Conservation (phyloP, 2,329 filamentous ascomycete genomes). For the Cladophialophora exuberans region DNA sequence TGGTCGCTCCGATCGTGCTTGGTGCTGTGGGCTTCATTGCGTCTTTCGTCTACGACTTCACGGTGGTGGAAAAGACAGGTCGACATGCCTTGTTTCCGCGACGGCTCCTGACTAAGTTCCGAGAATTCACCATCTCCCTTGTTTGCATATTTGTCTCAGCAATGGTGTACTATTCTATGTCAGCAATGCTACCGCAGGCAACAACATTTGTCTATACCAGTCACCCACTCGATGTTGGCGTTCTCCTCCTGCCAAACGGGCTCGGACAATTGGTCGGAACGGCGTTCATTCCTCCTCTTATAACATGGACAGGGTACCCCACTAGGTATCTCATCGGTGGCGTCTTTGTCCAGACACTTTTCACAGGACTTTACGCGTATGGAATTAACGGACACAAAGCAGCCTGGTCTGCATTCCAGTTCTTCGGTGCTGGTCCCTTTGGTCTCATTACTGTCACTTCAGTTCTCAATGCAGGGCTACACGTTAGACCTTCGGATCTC, state of each 20-base stretch:
- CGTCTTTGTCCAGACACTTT: background rate
- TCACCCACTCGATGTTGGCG: conserved; percentile 1
- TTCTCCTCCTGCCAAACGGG: background rate
- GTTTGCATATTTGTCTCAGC: conserved; percentile 1
- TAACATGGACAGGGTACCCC: background rate
- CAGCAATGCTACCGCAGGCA: background rate
- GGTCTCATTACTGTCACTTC: background rate
- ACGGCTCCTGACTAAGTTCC: background rate
- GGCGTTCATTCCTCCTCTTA: background rate
- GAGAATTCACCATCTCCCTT: background rate
- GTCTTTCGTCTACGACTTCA: conserved; percentile 47
- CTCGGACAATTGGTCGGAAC: background rate
- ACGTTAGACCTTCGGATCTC: conserved; percentile 1
- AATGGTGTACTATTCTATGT: conserved; percentile 7
- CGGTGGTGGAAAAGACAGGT: conserved; percentile 4
- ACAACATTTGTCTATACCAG: background rate
- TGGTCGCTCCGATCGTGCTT: conserved; percentile 42
- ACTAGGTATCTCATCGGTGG: background rate
- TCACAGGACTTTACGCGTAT: conserved; percentile 1
- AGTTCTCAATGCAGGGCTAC: conserved; percentile 2
- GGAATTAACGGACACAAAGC: conserved; percentile 6
- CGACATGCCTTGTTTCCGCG: conserved; percentile 4
- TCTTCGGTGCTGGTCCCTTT: conserved; percentile 3
- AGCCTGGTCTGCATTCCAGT: conserved; percentile 4
- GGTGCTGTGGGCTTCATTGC: conserved; percentile 40